Evolutionary conservation across 1,139 yeast species (phyloP).

Genomic region (Hansenula sp.): DNA sequence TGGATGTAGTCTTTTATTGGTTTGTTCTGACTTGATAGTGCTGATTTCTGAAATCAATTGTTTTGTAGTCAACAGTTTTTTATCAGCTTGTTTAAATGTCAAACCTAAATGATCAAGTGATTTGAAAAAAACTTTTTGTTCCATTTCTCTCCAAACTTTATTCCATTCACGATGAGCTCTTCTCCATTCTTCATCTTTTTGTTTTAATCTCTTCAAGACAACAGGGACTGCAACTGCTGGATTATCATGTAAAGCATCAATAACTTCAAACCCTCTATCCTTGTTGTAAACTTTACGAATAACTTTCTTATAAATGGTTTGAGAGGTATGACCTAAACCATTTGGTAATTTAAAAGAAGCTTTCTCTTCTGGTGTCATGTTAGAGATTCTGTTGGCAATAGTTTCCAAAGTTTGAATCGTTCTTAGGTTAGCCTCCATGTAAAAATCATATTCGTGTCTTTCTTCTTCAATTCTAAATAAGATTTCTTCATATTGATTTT

Average conservation of each 20-base stretch:
- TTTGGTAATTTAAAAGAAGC: conserved; percentile 83
- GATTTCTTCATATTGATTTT: conserved; percentile 95
- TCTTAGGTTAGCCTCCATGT: conserved; percentile 90
- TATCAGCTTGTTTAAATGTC: conserved; percentile 94
- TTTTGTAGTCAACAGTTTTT: conserved; percentile 83
- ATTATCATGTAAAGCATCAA: conserved; percentile 90
- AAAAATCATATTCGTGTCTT: conserved; percentile 93
- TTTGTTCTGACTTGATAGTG: conserved; percentile 86
- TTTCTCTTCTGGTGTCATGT: conserved; percentile 89
- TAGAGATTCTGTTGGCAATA: conserved; percentile 89
- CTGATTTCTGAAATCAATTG: conserved; percentile 89
- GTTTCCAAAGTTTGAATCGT: conserved; percentile 95
- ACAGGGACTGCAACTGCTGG: conserved; percentile 96
- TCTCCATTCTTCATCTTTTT: conserved; percentile 98
- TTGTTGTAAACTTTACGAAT: conserved; percentile 89
- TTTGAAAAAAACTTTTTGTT: conserved; percentile 89
- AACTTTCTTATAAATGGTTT: conserved; percentile 89
- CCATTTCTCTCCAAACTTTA: conserved; percentile 98
- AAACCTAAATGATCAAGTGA: conserved; percentile 93
- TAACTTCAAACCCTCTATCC: conserved; percentile 93
- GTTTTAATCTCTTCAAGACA: conserved; percentile 85
- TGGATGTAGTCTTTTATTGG: conserved; percentile 72
- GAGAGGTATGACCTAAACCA: conserved; percentile 88
- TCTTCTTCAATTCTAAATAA: conserved; percentile 95
- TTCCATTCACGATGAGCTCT: conserved; percentile 99